Conservation (phyloP, 768 basidiomycete genomes). For the Leccinum sublutescens region DNA sequence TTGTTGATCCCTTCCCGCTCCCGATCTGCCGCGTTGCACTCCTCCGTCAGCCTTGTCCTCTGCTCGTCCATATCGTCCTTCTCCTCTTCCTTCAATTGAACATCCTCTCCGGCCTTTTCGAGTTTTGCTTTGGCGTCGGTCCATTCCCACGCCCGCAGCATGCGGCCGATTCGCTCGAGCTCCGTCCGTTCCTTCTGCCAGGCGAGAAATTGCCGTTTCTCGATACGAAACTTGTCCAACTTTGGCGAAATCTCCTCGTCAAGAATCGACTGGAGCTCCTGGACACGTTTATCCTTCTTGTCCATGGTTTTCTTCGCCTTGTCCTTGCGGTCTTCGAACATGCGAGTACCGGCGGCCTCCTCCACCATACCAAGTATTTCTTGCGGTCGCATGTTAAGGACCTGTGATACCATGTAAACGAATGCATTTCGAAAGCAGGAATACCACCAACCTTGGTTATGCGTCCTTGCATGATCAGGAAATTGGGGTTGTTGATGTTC, state of each 20-base stretch:
- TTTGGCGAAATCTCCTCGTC: slow-evolving; percentile 93
- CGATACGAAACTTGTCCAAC: slow-evolving; percentile 81
- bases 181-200: slow-evolving; percentile 89
- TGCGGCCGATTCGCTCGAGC: slow-evolving; percentile 79
- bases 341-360: slow-evolving; percentile 96
- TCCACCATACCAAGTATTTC: slow-evolving; percentile 99
- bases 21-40: slow-evolving; percentile 63
- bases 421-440: neutral
- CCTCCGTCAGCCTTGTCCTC: slow-evolving; percentile 50
- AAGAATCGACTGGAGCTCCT: slow-evolving; percentile 79
- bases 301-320: slow-evolving; percentile 94
- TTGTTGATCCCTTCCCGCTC: slow-evolving; percentile 64
- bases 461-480: slow-evolving; percentile 99
- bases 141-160: slow-evolving; percentile 91
- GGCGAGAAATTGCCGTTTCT: slow-evolving; percentile 85
- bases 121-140: slow-evolving; percentile 54
- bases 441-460: slow-evolving; percentile 80
- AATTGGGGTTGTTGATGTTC: slow-evolving; percentile 99
- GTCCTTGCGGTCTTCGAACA: slow-evolving; percentile 99
- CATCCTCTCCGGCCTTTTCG: slow-evolving; percentile 53
- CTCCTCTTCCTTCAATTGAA: slow-evolving; percentile 49
- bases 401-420: slow-evolving; percentile 33
- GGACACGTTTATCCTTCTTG: slow-evolving; percentile 95
- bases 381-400: slow-evolving; percentile 96
- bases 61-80: slow-evolving; percentile 45